Conservation (phyloP, 805 yeast genomes). For the Kluyveromyces aestuarii region DNA sequence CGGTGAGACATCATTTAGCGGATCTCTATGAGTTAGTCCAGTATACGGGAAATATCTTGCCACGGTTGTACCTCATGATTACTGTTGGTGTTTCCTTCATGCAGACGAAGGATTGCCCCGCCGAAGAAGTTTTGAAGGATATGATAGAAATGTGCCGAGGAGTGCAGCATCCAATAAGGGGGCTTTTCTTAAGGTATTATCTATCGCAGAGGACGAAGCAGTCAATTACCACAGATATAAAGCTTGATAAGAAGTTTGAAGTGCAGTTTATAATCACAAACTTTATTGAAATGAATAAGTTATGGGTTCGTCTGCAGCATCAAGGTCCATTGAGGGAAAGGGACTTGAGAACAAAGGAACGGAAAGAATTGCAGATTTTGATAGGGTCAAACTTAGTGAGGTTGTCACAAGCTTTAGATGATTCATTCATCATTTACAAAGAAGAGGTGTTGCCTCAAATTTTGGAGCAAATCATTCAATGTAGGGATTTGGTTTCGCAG, state of each 20-base stretch:
- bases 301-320: conserved; percentile 95
- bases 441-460: conserved; percentile 62
- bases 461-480: conserved; percentile 85
- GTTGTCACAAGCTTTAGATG: conserved; percentile 73
- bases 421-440: conserved; percentile 42
- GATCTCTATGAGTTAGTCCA: conserved; percentile 93
- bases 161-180: conserved; percentile 90
- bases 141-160: conserved; percentile 98
- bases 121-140: conserved; percentile 81
- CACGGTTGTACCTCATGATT: conserved; percentile 87
- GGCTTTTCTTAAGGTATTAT: conserved; percentile 83
- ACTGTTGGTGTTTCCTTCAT: conserved; percentile 89
- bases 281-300: conserved; percentile 93
- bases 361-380: conserved; percentile 81
- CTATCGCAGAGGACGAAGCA: conserved; percentile 70
- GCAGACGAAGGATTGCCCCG: conserved; percentile 68
- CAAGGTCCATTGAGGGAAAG: conserved; percentile 88
- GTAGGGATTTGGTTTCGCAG: conserved; percentile 87
- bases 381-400: conserved; percentile 91
- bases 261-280: conserved; percentile 75
- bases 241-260: conserved; percentile 14
- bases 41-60: conserved; percentile 88
- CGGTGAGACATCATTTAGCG: conserved; percentile 59
- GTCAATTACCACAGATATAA: conserved; percentile 23
- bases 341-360: conserved; percentile 61